Base-by-base conservation (phyloP, 176 grass and related monocot genomes). In the Ensete glaucum region DNA sequence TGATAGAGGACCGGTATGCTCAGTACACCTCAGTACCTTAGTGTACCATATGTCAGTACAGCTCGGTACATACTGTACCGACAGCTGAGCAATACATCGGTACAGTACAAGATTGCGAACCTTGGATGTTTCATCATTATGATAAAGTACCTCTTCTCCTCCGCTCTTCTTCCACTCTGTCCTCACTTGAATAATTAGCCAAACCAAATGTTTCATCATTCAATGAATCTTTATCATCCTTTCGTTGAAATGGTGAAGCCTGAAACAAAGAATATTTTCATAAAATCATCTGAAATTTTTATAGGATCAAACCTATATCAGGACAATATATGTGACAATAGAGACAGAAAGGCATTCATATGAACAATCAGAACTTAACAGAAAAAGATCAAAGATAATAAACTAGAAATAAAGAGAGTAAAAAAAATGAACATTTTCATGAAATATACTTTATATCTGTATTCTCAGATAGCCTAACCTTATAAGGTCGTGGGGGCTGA, bases 161-260 rank as follows among this genome's bases (percentile, higher is more conserved):
- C 81, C 64, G 81, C 85, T 96, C 92, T 86, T 96, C 93, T 81
- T 92, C 93, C 85, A 67, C 85, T 84, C 83, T 96, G 57, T 96
- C 92, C 21, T 88, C 81, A 79, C 70, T 85, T 74, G 92, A 91
- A 67, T 34, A 82, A 75, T 96, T 87, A 58, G 66, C 79, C 82
- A 79, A 92, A 16, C 93, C 93, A 90, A 96, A 96, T 59, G 93
- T 96, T 78, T 96, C 93, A 81, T 96, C 89, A 2, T 96, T 96
- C n/a, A 82, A 71, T 70, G 89, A 64, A 69, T 96, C 93, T 81
- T 85, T 24, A 84, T 62, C 13, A 20, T 92, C 83, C 66, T 76
- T 90, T 72, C 79, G 85, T 17, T 76, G 19, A 77, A 89, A 84
- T 16, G 85, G 85, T 76, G 48, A 75, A 79, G 89, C 82, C 89